Conservation (phyloP, 768 basidiomycete genomes). For the Termitomyces sp. region DNA sequence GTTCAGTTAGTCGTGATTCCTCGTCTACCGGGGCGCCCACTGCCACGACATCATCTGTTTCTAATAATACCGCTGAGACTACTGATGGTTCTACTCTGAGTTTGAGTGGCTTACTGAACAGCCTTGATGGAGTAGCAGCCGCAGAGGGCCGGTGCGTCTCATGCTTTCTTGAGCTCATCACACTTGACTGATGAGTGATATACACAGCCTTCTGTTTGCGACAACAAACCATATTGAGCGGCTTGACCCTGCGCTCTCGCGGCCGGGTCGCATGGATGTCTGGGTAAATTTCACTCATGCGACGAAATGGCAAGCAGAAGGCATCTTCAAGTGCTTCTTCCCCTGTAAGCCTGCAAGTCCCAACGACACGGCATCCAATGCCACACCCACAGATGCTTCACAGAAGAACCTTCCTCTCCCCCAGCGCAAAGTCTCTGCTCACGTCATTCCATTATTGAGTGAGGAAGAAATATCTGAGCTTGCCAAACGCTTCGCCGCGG, state of each 20-base stretch:
- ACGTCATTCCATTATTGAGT: constrained; percentile 64
- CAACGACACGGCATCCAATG: constrained; percentile 9
- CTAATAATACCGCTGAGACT: constrained; percentile 37
- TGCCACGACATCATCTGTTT: constrained; percentile 37
- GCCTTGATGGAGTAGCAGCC: constrained; percentile 81
- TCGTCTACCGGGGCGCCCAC: constrained; percentile 74
- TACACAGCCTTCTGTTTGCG: constrained; percentile 73
- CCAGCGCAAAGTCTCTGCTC: constrained; percentile 56
- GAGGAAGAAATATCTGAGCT: constrained; percentile 75
- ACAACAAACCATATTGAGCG: constrained; percentile 94
- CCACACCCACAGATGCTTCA: constrained; percentile 42
- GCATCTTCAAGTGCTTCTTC: constrained; percentile 94
- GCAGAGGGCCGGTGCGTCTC: constrained; percentile 76
- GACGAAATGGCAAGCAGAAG: constrained; percentile 90
- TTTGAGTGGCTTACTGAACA: constrained; percentile 82
- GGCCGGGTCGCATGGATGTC: constrained; percentile 89
- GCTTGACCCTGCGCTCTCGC: constrained; percentile 83
- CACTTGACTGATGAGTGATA: constrained; percentile 14
- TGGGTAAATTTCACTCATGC: constrained; percentile 92
- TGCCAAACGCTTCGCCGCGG: constrained; percentile 77
- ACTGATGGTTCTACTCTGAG: constrained; percentile 81
- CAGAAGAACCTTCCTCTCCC: constrained; percentile 66
- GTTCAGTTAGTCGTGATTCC: constrained; percentile 79
- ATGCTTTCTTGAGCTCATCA: background rate
- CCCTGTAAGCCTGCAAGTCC: constrained; percentile 48